Base-by-base conservation (phyloP, 2,329 filamentous ascomycete species). In the Fusarium equiseti region DNA sequence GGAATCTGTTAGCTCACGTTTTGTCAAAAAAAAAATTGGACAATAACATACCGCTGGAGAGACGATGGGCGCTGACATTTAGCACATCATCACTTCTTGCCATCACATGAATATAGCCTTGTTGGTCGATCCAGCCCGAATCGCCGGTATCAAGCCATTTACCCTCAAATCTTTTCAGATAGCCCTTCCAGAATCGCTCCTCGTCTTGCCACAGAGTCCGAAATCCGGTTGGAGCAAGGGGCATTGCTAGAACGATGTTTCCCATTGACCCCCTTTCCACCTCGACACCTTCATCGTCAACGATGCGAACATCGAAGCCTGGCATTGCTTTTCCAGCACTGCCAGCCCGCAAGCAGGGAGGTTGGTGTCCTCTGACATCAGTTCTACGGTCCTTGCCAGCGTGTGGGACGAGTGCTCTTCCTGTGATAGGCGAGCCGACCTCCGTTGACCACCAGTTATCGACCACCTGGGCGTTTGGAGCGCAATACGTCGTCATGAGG, bases 111-210 rank as follows among this genome's bases (percentile, higher is more conserved):
- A 90, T 85, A 73, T 90, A 90, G 7, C 88, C 88, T 43, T 95
- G 90, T 16, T 86, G 79, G 77, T 98, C 95, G 61, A 98, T 89
- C 84, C 94, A 90, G 0, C 95, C 95, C 1, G 94, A 92, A 78
- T 98, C 95, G 4, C 95, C 95, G 0, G 95, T 98, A 77, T 98
- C 95, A 45, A 98, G 81, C 93, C 93, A 98, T 73, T 88, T 88
- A 0, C 94, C 93, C 8, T 87, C 75, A 76, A 98, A 98, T 16
- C 95, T 86, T 79, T 92, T 92, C 71, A 97, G 81, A 75, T 98
- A 98, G 3, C 94, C 89, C 68, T 88, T 90, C 79, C 94, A 97
- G 78, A 97, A 97, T 35, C 95, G 85, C 67, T 93, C 91, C 48
- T 94, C 92, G 68, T 98, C 95, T 54, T 91, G 84, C 92, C 95